Base-by-base conservation (phyloP, 2,329 filamentous ascomycete genomes). In the Claviceps lovelessii region DNA sequence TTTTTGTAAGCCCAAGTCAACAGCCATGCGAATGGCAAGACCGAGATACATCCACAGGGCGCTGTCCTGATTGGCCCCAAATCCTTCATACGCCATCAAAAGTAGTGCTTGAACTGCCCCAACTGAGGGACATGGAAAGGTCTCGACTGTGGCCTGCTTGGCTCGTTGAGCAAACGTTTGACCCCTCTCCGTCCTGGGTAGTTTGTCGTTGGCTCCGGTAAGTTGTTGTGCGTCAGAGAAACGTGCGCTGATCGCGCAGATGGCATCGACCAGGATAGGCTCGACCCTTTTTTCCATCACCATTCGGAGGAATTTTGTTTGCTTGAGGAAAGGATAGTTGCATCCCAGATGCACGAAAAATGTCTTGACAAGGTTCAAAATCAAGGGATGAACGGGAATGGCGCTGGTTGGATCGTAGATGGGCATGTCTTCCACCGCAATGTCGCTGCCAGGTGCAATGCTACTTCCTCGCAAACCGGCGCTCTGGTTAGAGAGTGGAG, bases 1-100 rank as follows among this genome's bases (percentile, higher is more conserved):
- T 59, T 90, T 94, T 61, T 91, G 87, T 59, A 95, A 75, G 0
- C 90, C 89, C 10, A 95, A 70, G 63, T 90, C 85, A 57, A 88
- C 80, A 0, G 85, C 85, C 81, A 90, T 86, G 15, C 89, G 83
- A 57, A 95, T 95, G 0, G 89, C 85, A 52, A 91, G 84, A 0
- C 89, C 90, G 1, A 95, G 75, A 64, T 94, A 95, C 88, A 95
- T 94, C 89, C 90, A 95, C 7, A 95, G 69, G 0, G 88, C 88
- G 65, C 88, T 94, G 63, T 95, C 90, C 61, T 90, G 87, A 60
- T 88, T 88, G 11, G 87, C 86, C 1, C 89, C 90, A 61, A 95
- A 95, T 47, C 90, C 85, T 60, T 94, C 88, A 63, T 95, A 95
- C 0, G 88, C 89, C 70, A 95, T 80, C 33, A 95, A 72, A 11